Base-by-base conservation (phyloP, 768 basidiomycete species). In the Lactarius sp. region DNA sequence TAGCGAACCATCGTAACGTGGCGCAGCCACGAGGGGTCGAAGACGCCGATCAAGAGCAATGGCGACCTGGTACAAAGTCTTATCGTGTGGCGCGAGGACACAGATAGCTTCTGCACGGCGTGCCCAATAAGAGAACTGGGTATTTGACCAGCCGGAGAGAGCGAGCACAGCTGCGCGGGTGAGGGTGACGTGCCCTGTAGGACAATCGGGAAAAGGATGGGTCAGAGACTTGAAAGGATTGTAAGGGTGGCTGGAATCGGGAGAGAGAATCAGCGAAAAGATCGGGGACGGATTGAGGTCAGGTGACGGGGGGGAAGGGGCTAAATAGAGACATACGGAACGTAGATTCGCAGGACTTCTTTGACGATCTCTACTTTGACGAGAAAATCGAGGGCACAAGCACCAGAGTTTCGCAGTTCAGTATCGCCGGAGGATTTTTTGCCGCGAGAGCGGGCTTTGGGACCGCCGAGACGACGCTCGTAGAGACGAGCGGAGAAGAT, bases 51-150 rank as follows among this genome's bases (percentile, higher is more conserved):
- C 76, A 22, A 82, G 69, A 14, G 77, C 78, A 31, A 73, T 58
- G 31, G 76, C 76, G 46, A 82, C 77, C 31, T 76, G 71, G 27
- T 70, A 74, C 47, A 81, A 72, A 47, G 76, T 76, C 44, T 71
- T 70, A 65, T 81, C 80, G 50, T 77, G 74, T 44, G 72, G 65
- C 16, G 76, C 73, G 36, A 81, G 74, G 44, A 82, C 80, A 54
- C 79, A 80, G 51, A 81, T 76, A 34, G 78, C 80, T 69, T 82
- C 81, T 6, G 76, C 72, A 36, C 80, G 79, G 56, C 80, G 79
- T n/a, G 80, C 78, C 81, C 80, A 81, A 63, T 82, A 82, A 52
- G 80, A 81, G 55, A 81, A 81, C 61, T 82, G 81, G 9, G 80
- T 81, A 55, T 82, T 81, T 20, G 80, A 82, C 80, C 80, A 82